Conservation (phyloP, 495 filamentous ascomycete genomes). For the Usnea hakonensis region DNA sequence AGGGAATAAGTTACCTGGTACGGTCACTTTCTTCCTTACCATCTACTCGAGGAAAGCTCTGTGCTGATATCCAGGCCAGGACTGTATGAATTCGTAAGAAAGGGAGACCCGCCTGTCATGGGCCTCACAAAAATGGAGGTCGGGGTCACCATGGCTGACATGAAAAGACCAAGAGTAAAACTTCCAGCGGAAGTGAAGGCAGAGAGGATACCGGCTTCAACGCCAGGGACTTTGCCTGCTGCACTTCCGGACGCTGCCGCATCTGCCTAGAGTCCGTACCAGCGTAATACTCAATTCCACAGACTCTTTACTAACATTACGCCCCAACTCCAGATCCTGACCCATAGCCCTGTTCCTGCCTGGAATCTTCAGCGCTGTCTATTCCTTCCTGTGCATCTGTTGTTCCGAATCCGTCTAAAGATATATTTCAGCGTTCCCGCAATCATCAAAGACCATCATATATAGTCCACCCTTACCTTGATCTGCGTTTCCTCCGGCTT, state of each 20-base stretch:
- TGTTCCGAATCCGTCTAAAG: conserved; percentile 14
- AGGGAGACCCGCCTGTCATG: conserved; percentile 83
- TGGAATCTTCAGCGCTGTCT: conserved; percentile 36
- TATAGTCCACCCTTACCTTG: conserved; percentile 16
- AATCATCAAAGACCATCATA: background rate
- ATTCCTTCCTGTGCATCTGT: conserved; percentile 26
- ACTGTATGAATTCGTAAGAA: conserved; percentile 86
- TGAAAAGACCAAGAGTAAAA: conserved; percentile 68
- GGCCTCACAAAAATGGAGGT: conserved; percentile 83
- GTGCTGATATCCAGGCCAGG: conserved; percentile 44
- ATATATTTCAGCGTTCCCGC: conserved; percentile 2
- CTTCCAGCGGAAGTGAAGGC: conserved; percentile 43
- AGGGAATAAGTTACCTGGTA: conserved; percentile 92
- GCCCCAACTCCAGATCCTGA: conserved; percentile 49
- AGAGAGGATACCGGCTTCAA: conserved; percentile 19
- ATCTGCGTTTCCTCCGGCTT: conserved; percentile 23
- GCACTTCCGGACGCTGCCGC: conserved; percentile 3
- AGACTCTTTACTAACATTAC: conserved; percentile 26
- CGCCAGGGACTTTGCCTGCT: conserved; percentile 8
- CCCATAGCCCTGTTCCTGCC: conserved; percentile 55
- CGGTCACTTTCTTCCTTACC: conserved; percentile 23
- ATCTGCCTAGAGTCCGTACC: conserved; percentile 8
- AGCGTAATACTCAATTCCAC: conserved; percentile 10
- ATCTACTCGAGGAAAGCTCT: background rate
- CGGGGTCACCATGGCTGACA: conserved; percentile 69